phyloP scores from a whole-genome alignment of 1,284 basidiomycete genomes.

The Peniophora sp. region DNA sequence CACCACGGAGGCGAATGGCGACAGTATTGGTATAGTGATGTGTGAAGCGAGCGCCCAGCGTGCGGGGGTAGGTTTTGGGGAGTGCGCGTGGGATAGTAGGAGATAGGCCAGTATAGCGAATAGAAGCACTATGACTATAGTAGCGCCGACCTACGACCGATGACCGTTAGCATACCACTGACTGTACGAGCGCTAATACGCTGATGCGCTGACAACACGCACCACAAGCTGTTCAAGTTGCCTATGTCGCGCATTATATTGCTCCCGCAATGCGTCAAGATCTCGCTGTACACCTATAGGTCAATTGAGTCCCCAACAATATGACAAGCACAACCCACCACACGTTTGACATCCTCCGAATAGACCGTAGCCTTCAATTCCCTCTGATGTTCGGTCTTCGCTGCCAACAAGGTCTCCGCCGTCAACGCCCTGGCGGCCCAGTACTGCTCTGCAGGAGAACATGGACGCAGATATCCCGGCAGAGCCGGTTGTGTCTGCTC shows the following conservation, averaged over 20 bases:
- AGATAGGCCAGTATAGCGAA: constrained; percentile 34
- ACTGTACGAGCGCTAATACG: neutral
- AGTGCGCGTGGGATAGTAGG: constrained; percentile 13
- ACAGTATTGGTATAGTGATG: constrained; percentile 63
- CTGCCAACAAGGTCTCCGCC: constrained; percentile 48
- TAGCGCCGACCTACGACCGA: constrained; percentile 30
- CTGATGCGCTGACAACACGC: constrained; percentile 13
- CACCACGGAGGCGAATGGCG: constrained; percentile 63
- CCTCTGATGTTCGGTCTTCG: constrained; percentile 34
- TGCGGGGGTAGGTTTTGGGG: constrained; percentile 16
- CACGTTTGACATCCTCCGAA: constrained; percentile 34
- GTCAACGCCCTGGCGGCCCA: constrained; percentile 56
- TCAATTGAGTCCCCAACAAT: neutral
- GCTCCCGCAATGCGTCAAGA: constrained; percentile 24
- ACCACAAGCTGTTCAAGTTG: constrained; percentile 48
- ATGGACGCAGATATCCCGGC: constrained; percentile 12
- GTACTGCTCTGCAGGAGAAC: constrained; percentile 39
- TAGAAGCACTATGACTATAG: constrained; percentile 30
- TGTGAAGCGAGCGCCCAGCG: constrained; percentile 34
- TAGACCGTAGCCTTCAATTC: constrained; percentile 35
- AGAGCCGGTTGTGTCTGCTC: neutral
- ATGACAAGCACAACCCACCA: constrained; percentile 25
- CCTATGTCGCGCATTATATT: constrained; percentile 35
- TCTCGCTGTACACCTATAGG: constrained; percentile 30
- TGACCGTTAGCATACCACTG: neutral